A percentile compares a stretch with the other conserved stretches of the same genome.
These are phyloP conservation scores for Dysphania ambrosioides DNA, from an alignment of 148 eudicot genomes.

Conservation along the genomic window DNA sequence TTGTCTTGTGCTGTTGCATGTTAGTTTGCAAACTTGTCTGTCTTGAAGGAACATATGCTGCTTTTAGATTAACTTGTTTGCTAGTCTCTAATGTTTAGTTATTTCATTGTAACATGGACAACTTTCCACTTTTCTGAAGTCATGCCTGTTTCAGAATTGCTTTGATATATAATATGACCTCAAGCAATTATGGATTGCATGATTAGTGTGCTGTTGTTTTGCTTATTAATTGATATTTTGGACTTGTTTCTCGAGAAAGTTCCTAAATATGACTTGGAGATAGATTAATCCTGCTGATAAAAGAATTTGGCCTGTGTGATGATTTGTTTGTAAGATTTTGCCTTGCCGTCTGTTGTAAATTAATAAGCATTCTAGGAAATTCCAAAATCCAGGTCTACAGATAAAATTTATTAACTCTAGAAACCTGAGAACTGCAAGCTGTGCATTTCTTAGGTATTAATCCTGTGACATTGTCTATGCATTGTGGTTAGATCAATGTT, in stretches of 20 bases:
- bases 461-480: not conserved
- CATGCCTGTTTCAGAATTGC: not conserved
- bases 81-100: not conserved
- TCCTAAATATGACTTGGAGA: not conserved
- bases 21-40: not conserved
- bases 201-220: not conserved
- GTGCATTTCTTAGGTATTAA: not conserved
- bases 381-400: not conserved
- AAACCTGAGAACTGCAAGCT: not conserved
- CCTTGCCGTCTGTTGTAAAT: not conserved
- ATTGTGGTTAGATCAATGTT: not conserved
- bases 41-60: slow-evolving; percentile 3
- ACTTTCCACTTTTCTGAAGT: slow-evolving; percentile 2
- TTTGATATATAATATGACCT: not conserved
- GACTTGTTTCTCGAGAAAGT: not conserved
- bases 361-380: not conserved
- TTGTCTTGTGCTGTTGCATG: no score
- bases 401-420: not conserved
- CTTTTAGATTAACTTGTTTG: not conserved
- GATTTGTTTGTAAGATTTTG: not conserved
- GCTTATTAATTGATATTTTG: not conserved
- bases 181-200: not conserved
- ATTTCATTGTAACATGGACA: not conserved
- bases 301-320: no score
- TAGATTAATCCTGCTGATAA: no score